phyloP scores from a whole-genome alignment of 495 filamentous ascomycete genomes.

The Articulospora tetracladia region DNA sequence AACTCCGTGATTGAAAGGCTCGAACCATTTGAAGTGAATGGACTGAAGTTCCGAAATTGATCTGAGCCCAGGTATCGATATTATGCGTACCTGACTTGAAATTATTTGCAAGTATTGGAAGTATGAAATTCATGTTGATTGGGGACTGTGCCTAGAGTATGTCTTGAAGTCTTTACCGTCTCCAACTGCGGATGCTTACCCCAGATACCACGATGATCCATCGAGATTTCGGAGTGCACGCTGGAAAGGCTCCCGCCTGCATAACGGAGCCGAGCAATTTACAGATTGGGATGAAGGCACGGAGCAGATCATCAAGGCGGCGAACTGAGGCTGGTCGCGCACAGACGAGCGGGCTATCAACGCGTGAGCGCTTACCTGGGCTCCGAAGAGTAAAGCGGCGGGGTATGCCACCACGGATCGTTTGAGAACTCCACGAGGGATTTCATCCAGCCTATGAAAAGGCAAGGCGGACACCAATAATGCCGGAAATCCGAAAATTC shows the following conservation, averaged over 20 bases:
- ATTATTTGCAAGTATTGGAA: neutral
- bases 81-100: neutral
- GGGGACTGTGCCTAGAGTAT: neutral
- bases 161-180: neutral
- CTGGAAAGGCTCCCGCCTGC: conserved; percentile 8
- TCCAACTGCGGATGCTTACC: neutral
- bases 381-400: conserved; percentile 14
- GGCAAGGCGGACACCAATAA: conserved; percentile 7
- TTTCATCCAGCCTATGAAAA: conserved; percentile 18
- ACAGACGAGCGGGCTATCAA: conserved; percentile 5
- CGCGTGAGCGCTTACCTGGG: conserved; percentile 16
- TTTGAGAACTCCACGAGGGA: conserved; percentile 4
- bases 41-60: neutral
- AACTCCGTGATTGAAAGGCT: neutral
- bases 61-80: neutral
- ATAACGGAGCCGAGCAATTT: conserved; percentile 15
- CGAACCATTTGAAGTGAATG: neutral
- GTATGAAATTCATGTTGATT: neutral
- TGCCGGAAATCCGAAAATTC: conserved; percentile 16
- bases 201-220: conserved; percentile 1
- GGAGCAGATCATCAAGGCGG: neutral
- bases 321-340: neutral
- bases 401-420: neutral
- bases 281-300: neutral
- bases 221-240: conserved; percentile 1